Conservation (phyloP, 371 early-diverging fungal species). For the Circinella umbellata region DNA sequence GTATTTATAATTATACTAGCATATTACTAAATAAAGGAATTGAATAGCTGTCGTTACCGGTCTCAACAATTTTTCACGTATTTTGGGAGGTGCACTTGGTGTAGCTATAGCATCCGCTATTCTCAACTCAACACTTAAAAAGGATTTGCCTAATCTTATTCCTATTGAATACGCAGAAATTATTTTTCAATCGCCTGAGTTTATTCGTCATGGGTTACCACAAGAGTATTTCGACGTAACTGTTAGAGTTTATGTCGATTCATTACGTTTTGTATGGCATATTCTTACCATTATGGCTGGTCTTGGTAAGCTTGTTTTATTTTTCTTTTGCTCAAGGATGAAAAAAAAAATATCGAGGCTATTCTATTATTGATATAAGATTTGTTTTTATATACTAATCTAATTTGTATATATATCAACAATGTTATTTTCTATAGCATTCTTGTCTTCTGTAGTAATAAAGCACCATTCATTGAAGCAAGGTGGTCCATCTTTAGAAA, state of each 20-base stretch:
- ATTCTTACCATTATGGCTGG: constrained; percentile 41
- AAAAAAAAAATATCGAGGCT: neutral
- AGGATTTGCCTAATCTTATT: constrained; percentile 30
- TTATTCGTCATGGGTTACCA: constrained; percentile 43
- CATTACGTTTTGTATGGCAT: constrained; percentile 42
- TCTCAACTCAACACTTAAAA: constrained; percentile 36
- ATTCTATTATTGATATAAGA: neutral
- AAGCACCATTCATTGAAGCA: constrained; percentile 16
- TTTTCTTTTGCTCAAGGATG: too few species aligned
- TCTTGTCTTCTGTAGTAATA: constrained; percentile 14
- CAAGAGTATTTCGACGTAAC: constrained; percentile 28
- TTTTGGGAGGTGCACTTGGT: constrained; percentile 56
- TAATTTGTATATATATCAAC: too few species aligned
- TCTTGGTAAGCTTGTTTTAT: constrained; percentile 22
- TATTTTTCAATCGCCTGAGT: constrained; percentile 38
- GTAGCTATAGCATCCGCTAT: constrained; percentile 48
- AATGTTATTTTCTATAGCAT: neutral
- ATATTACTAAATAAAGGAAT: too few species aligned
- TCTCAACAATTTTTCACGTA: constrained; percentile 47
- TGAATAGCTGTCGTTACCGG: constrained; percentile 49
- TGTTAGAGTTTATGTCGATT: constrained; percentile 30
- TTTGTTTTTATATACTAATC: neutral
- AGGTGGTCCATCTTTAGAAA: neutral
- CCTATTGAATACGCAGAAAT: constrained; percentile 28
- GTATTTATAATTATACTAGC: too few species aligned